phyloP scores from a whole-genome alignment of 768 basidiomycete species.

The Lactarius sp. region DNA sequence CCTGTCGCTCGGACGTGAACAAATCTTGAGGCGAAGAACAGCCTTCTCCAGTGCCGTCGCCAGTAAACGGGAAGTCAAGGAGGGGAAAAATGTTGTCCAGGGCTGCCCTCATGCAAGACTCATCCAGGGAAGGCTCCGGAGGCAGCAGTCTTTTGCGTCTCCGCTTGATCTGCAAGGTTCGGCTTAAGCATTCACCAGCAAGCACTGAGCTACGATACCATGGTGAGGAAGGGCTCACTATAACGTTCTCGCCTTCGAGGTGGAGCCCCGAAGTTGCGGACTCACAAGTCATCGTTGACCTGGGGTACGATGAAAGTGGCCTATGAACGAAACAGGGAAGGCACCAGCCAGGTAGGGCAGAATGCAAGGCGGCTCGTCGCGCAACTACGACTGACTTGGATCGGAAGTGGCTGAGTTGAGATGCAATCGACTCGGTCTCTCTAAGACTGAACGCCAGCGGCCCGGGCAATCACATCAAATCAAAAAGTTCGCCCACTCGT shows the following conservation, averaged over 20 bases:
- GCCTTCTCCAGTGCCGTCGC: neutral
- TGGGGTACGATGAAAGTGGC: neutral
- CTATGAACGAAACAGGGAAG: neutral
- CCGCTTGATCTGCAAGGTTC: slow-evolving; percentile 11
- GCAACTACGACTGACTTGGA: neutral
- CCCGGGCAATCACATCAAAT: neutral
- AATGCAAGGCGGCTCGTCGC: neutral
- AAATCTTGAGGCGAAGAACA: neutral
- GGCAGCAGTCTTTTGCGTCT: slow-evolving; percentile 16
- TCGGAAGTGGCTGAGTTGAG: neutral
- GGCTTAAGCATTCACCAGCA: neutral
- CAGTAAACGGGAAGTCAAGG: neutral
- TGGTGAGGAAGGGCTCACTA: neutral
- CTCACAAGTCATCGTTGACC: neutral
- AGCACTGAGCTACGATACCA: neutral
- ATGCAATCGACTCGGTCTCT: neutral
- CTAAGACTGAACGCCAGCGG: neutral
- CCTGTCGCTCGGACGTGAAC: neutral
- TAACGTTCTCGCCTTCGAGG: slow-evolving; percentile 1
- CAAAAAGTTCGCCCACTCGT: neutral
- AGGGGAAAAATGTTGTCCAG: neutral
- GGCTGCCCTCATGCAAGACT: neutral
- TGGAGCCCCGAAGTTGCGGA: neutral
- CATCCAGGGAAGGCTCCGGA: neutral
- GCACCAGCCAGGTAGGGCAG: neutral